Evolutionary conservation across 805 yeast species (phyloP).

Genomic region (Saccharomycopsis sp.): DNA sequence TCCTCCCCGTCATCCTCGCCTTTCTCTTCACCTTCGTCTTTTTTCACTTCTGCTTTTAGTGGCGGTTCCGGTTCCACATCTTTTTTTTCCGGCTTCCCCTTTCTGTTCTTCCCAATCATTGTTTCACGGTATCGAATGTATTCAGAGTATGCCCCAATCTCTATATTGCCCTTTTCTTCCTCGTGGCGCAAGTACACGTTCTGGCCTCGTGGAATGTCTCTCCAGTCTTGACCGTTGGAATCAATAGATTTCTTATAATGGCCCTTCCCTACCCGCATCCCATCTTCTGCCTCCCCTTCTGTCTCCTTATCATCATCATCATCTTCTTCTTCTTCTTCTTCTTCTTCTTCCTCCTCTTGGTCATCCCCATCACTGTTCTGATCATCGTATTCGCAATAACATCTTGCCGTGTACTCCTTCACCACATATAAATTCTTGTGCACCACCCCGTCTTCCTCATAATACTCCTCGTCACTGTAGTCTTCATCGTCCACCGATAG

Average conservation of each 20-base stretch:
- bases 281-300: background rate
- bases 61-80: no score
- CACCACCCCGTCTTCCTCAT: slow-evolving; percentile 22
- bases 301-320: background rate
- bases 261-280: no score
- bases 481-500: slow-evolving; percentile 35
- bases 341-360: slow-evolving; percentile 5
- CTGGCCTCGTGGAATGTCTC: no score
- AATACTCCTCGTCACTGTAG: slow-evolving; percentile 24
- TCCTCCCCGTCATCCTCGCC: slow-evolving; percentile 11
- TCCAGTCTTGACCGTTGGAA: no score
- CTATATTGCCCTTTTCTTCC: no score
- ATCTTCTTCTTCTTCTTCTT: background rate
- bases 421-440: slow-evolving; percentile 17
- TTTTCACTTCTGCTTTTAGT: background rate
- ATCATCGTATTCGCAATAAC: slow-evolving; percentile 32
- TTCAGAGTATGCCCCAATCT: no score
- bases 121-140: no score
- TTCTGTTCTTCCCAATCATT: background rate
- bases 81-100: background rate
- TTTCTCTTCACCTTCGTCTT: slow-evolving; percentile 4
- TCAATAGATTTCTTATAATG: no score
- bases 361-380: slow-evolving; percentile 20
- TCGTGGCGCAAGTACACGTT: no score
- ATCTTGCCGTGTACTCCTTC: slow-evolving; percentile 28